These are phyloP conservation scores for Piper betle DNA, from an alignment of 164 flowering plant species.

Conservation along the genomic window DNA sequence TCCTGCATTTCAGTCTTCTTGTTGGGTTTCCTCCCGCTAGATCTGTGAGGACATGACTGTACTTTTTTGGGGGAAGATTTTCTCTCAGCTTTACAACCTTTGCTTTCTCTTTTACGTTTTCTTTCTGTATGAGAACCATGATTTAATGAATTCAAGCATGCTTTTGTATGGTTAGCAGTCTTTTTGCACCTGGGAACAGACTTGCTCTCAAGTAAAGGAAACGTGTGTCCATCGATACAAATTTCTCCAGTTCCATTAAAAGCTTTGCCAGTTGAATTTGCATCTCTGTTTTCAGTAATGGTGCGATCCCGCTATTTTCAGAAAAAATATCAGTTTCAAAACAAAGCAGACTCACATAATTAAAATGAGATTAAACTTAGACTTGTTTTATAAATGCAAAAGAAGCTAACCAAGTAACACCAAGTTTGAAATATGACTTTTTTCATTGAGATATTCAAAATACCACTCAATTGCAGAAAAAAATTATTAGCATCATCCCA, in stretches of 20 bases:
- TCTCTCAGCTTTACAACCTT: neutral
- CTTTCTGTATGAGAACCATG: conserved; percentile 4
- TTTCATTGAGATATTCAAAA: neutral
- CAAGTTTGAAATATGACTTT: neutral
- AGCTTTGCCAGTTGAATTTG: conserved; percentile 7
- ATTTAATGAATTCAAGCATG: conserved; percentile 19
- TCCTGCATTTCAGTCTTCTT: conserved; percentile 8
- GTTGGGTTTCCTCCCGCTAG: conserved; percentile 16
- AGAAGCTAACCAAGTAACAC: neutral
- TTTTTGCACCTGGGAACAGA: conserved; percentile 10
- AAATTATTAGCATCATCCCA: neutral
- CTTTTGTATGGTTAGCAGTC: conserved; percentile 6
- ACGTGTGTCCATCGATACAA: neutral
- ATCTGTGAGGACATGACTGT: conserved; percentile 17
- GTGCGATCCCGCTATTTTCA: neutral
- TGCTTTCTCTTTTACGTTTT: conserved; percentile 7
- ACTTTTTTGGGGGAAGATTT: neutral
- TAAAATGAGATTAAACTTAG: neutral
- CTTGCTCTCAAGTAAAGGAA: neutral
- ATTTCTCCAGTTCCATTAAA: neutral
- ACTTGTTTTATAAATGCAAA: neutral
- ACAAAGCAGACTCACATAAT: neutral
- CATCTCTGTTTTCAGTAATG: conserved; percentile 4
- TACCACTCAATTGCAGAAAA: neutral
- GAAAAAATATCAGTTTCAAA: neutral